Evolutionary conservation across 129 eudicot species (phyloP), one percentile per base, ranked within the genome.

Genomic region (Ambrosia trifida): DNA sequence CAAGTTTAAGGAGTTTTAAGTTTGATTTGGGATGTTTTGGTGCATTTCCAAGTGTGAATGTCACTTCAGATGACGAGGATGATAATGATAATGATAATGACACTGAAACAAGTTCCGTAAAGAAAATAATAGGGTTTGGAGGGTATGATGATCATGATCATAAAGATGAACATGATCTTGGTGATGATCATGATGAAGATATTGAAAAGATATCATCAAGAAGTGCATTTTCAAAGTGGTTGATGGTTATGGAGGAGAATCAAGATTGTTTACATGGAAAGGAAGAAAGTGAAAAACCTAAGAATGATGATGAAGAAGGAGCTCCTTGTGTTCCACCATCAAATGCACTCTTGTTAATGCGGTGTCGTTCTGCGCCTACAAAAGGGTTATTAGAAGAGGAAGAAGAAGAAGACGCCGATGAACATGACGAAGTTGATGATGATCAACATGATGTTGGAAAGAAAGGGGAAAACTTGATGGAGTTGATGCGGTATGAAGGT

Each of bases 1-100:
- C 91, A n/a, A 83, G 85, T 72, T 83, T 92, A 46, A 66, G 91
- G 63, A 85, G 74, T 66, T 52, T 89, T 11, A 72, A 86, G 64
- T 85, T 92, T 64, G 98, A 92, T 81, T 91, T 91, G 57, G 89
- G 95, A 32, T 92, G 98, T 66, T 92, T 89, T 66, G 95, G 98
- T 7, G 71, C 95, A 4, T 81, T 87, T 46, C 91, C 95, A 4
- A 41, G 79, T n/a, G 73, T 81, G 11, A 67, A 66, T 11, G 62
- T 84, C 65, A 78, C 83, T 19, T 84, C 94, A 0, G 90, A 85
- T 3, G 97, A 90, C 2, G 95, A 89, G 0, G 94, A 74, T 2
- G 89, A 81, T 0, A 82, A 83, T 10, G 89, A 83, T 0, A 74
- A 64, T 14, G 89, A 83, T 0, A 84, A 73, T 1, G 89, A 81